Percentiles rank a stretch among this genome's conserved stretches.
phyloP scores from a whole-genome alignment of 108 stramenopile species.

The Schizochytrium sp. region DNA sequence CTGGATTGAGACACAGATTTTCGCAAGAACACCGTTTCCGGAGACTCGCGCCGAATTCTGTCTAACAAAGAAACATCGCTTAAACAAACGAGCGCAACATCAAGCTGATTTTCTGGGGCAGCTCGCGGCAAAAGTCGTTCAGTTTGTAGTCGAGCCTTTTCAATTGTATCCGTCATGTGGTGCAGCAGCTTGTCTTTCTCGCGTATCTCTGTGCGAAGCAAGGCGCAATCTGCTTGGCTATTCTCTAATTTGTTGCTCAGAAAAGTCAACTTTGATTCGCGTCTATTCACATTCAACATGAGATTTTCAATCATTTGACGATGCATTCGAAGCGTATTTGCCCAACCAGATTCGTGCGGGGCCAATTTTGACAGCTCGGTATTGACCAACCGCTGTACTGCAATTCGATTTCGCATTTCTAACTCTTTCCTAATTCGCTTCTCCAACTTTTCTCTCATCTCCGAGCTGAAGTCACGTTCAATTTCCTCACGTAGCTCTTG shows the following conservation, averaged over 20 bases:
- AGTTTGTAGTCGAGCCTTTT: not conserved
- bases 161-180: not conserved
- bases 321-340: not conserved
- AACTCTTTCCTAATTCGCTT: slow-evolving; percentile 1
- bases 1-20: not conserved
- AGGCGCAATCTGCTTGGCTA: not conserved
- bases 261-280: not conserved
- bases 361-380: not conserved
- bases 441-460: not conserved
- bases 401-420: not conserved
- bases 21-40: not conserved
- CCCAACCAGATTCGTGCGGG: not conserved
- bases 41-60: not conserved
- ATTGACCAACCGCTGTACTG: not conserved
- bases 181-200: not conserved
- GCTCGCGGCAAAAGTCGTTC: not conserved
- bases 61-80: not conserved
- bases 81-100: slow-evolving; percentile 3
- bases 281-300: not conserved
- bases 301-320: not conserved
- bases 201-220: not conserved
- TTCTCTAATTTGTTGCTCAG: not conserved
- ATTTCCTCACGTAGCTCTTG: slow-evolving; percentile 37
- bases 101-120: not conserved
- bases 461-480: not conserved